Conservation (phyloP, 164 flowering plant species). For the Malania oleifera region DNA sequence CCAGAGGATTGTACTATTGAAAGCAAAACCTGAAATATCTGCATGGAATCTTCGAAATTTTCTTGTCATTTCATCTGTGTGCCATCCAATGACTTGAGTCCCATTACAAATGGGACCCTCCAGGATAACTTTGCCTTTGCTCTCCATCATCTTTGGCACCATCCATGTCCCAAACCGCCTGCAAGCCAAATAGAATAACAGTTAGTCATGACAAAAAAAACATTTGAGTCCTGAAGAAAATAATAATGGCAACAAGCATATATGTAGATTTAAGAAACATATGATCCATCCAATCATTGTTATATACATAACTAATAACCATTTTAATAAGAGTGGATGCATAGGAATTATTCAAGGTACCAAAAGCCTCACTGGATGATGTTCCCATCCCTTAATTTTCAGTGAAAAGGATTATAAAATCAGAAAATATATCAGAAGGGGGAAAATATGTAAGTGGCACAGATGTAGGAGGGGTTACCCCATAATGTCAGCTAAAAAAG, state of each 20-base stretch:
- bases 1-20: slow-evolving; percentile 88
- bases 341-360: no score
- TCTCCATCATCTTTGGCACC: slow-evolving; percentile 46
- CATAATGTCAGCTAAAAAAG: no score
- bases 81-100: slow-evolving; percentile 80
- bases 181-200: slow-evolving; percentile 17
- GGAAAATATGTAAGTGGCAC: no score
- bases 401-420: no score
- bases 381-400: no score
- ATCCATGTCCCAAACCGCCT: slow-evolving; percentile 90
- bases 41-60: slow-evolving; percentile 62
- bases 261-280: background rate
- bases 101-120: slow-evolving; percentile 87
- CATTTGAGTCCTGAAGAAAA: no score
- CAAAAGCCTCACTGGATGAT: no score
- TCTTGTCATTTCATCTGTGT: slow-evolving; percentile 27
- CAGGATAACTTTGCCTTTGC: slow-evolving; percentile 23
- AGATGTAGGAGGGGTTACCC: no score
- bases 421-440: no score
- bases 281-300: no score
- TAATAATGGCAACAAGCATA: background rate
- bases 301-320: no score
- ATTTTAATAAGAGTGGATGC: no score
- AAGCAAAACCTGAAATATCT: slow-evolving; percentile 81
- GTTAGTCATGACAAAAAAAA: background rate